A percentile compares a stretch with the other conserved stretches of the same genome.
Evolutionary conservation across 768 basidiomycete species (phyloP).

Genomic region (Termitomyces titanicus): DNA sequence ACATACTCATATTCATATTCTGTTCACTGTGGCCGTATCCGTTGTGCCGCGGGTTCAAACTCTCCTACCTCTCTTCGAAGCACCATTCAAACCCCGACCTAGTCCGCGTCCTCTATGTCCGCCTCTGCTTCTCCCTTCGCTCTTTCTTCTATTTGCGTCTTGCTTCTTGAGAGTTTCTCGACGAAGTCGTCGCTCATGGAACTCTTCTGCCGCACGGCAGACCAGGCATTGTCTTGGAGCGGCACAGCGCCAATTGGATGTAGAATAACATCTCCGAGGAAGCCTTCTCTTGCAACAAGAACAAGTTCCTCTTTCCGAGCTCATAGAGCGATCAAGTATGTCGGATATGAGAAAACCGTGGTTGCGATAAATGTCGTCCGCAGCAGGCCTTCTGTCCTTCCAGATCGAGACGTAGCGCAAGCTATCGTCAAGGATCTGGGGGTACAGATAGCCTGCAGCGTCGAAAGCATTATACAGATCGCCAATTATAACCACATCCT

Average conservation of each 20-base stretch:
- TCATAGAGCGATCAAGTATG: background rate
- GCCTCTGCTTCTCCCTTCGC: background rate
- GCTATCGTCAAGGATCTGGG: conserved; percentile 2
- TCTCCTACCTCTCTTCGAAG: background rate
- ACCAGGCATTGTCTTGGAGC: background rate
- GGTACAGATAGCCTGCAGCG: conserved; percentile 2
- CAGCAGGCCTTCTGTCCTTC: conserved; percentile 1
- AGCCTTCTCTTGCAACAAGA: background rate
- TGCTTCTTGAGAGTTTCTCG: background rate
- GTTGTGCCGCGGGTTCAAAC: background rate
- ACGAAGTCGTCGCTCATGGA: background rate
- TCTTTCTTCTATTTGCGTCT: background rate
- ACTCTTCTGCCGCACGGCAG: background rate
- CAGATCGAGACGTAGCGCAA: conserved; percentile 9
- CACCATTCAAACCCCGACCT: background rate
- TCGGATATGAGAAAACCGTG: conserved; percentile 5
- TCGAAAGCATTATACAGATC: background rate
- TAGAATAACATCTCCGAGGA: background rate
- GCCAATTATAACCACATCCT: conserved; percentile 9
- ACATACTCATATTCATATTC: background rate
- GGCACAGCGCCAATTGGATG: background rate
- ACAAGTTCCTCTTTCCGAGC: background rate
- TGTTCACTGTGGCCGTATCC: background rate
- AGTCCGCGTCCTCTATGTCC: too few species aligned
- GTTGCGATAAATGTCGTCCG: background rate